Conservation (phyloP, 2,329 filamentous ascomycete species). For the Xylaria sp. region DNA sequence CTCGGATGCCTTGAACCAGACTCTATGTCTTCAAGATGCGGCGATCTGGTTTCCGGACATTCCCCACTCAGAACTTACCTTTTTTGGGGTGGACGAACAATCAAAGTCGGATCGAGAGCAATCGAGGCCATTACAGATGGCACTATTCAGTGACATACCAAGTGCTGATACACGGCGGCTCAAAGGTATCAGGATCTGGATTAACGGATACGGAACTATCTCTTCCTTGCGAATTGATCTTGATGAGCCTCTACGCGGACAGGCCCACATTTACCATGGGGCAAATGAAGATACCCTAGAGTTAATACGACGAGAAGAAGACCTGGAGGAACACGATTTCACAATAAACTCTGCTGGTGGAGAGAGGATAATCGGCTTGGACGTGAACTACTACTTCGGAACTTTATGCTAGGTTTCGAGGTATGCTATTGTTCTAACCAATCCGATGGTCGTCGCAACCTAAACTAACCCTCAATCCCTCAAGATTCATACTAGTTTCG, state of each 20-base stretch:
- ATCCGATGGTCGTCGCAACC: neutral
- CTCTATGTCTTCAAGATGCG: no score
- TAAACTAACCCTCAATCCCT: neutral
- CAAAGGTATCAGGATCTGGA: neutral
- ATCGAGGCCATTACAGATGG: no score
- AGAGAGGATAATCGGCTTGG: conserved; percentile 8
- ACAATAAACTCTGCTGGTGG: conserved; percentile 2
- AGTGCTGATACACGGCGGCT: neutral
- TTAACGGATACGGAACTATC: neutral
- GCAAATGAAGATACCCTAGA: neutral
- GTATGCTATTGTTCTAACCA: neutral
- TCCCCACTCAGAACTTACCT: no score
- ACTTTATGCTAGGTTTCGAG: neutral
- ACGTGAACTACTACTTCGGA: conserved; percentile 1
- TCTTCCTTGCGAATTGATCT: neutral
- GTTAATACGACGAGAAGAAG: neutral
- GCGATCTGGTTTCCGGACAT: no score
- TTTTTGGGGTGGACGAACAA: no score
- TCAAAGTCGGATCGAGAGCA: no score
- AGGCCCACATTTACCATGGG: neutral
- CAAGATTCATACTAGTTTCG: conserved; percentile 5
- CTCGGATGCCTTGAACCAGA: no score
- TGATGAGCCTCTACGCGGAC: conserved; percentile 4
- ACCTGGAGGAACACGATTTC: neutral
- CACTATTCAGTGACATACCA: no score